phyloP scores from a whole-genome alignment of 306 rosid genomes.

The Astragalus membranaceus region DNA sequence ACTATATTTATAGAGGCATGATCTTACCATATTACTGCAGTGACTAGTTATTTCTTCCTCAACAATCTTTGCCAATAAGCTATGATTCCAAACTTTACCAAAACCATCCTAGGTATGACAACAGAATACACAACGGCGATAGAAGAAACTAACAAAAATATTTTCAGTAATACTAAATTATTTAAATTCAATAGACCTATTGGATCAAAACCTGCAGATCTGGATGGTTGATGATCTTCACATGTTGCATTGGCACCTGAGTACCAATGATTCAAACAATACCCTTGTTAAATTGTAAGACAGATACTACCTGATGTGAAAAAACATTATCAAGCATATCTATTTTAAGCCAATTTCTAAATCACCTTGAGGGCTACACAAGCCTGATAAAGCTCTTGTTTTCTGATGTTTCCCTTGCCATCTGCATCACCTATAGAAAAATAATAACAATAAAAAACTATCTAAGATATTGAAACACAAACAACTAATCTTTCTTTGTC shows the following conservation, averaged over 20 bases:
- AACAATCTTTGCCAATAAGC: slow-evolving; percentile 49
- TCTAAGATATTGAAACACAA: neutral
- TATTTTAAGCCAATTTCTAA: slow-evolving; percentile 3
- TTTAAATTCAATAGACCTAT: slow-evolving; percentile 29
- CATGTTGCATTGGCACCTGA: slow-evolving; percentile 64
- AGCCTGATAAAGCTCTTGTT: slow-evolving; percentile 71
- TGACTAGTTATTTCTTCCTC: slow-evolving; percentile 42
- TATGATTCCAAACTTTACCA: slow-evolving; percentile 68
- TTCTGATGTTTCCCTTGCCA: slow-evolving; percentile 65
- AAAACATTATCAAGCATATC: neutral
- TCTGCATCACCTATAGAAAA: slow-evolving; percentile 67
- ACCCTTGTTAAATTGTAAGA: neutral
- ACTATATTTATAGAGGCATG: neutral
- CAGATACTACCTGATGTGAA: neutral
- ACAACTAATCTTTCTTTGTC: neutral
- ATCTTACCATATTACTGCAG: slow-evolving; percentile 59
- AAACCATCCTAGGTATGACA: slow-evolving; percentile 73
- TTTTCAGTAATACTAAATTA: neutral
- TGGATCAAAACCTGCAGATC: slow-evolving; percentile 63
- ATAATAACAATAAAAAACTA: neutral
- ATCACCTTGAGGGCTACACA: slow-evolving; percentile 78
- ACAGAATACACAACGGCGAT: slow-evolving; percentile 12
- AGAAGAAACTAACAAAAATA: slow-evolving; percentile 13
- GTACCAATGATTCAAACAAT: slow-evolving; percentile 18
- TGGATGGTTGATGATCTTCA: slow-evolving; percentile 73